phyloP scores from a whole-genome alignment of 768 basidiomycete genomes.

The Tylopilus balloui region DNA sequence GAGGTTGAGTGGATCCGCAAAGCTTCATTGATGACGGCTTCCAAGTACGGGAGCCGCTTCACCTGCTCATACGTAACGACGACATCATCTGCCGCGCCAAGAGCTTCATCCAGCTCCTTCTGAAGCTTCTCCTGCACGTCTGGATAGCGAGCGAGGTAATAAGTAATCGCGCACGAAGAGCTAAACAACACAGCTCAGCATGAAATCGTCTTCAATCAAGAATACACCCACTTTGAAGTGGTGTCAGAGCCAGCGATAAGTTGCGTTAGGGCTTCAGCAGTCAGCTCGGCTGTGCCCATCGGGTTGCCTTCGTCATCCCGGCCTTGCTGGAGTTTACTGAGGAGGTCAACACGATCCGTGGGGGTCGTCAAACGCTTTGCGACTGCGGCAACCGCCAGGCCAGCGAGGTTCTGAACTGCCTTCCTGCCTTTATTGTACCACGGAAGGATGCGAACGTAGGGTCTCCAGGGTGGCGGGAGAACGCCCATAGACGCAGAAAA shows the following conservation, averaged over 20 bases:
- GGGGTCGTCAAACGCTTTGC: slow-evolving; percentile 64
- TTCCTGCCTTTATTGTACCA: slow-evolving; percentile 68
- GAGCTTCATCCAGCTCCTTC: slow-evolving; percentile 61
- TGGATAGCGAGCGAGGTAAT: slow-evolving; percentile 71
- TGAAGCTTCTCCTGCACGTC: slow-evolving; percentile 66
- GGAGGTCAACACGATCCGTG: slow-evolving; percentile 72
- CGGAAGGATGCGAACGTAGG: slow-evolving; percentile 60
- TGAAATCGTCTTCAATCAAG: background rate
- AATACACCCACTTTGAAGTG: slow-evolving; percentile 71
- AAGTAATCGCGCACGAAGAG: slow-evolving; percentile 86
- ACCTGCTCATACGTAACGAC: slow-evolving; percentile 63
- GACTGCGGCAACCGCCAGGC: slow-evolving; percentile 78
- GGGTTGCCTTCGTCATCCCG: slow-evolving; percentile 74
- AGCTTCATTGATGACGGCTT: slow-evolving; percentile 84
- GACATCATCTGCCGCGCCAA: slow-evolving; percentile 54
- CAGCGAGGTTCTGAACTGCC: slow-evolving; percentile 70
- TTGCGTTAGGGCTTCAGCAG: slow-evolving; percentile 82
- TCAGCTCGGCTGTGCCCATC: slow-evolving; percentile 79
- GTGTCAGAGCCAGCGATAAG: slow-evolving; percentile 90
- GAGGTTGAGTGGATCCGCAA: slow-evolving; percentile 84
- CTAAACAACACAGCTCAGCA: slow-evolving; percentile 34
- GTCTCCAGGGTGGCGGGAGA: slow-evolving; percentile 68
- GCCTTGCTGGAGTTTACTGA: slow-evolving; percentile 75
- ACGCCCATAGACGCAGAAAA: slow-evolving; percentile 82
- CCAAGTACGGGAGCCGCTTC: slow-evolving; percentile 73